These are phyloP conservation scores for Scytalidium lignicola DNA, from an alignment of 2,329 filamentous ascomycete species.

Conservation along the genomic window DNA sequence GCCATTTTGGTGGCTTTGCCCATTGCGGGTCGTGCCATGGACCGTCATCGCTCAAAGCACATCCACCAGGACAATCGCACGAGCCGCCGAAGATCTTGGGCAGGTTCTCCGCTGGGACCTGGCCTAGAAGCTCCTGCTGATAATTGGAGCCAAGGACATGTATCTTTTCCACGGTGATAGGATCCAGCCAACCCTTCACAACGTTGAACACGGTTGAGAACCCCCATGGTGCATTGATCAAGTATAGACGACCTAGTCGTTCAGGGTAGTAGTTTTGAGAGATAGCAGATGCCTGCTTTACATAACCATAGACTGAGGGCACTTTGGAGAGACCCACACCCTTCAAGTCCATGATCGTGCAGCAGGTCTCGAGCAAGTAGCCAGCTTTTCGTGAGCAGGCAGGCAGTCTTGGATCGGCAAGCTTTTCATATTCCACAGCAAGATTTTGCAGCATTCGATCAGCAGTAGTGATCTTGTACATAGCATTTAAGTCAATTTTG, in stretches of 20 bases:
- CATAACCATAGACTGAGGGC: conserved; percentile 80
- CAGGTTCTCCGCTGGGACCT: conserved; percentile 86
- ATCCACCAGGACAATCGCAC: conserved; percentile 79
- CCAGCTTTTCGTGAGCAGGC: conserved; percentile 91
- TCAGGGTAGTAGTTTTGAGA: conserved; percentile 99
- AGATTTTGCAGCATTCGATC: conserved; percentile 97
- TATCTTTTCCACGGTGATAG: conserved; percentile 95
- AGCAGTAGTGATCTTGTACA: conserved; percentile 87
- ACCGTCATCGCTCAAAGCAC: conserved; percentile 79
- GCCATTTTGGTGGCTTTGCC: conserved; percentile 61
- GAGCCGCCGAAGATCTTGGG: conserved; percentile 79
- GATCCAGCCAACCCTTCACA: conserved; percentile 92
- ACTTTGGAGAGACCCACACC: conserved; percentile 81
- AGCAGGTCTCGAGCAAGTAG: conserved; percentile 91
- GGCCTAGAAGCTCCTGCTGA: conserved; percentile 75
- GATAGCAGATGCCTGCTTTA: conserved; percentile 78
- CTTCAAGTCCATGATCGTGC: conserved; percentile 97
- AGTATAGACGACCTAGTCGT: conserved; percentile 88
- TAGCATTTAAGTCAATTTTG: conserved; percentile 81
- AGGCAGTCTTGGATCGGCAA: conserved; percentile 86
- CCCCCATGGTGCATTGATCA: conserved; percentile 97
- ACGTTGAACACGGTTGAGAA: conserved; percentile 82
- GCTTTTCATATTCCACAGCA: conserved; percentile 95
- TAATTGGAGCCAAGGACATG: conserved; percentile 79
- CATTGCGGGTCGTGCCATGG: conserved; percentile 78